Base-by-base conservation (phyloP, 331 rosid species). In the Quercus phellos region DNA sequence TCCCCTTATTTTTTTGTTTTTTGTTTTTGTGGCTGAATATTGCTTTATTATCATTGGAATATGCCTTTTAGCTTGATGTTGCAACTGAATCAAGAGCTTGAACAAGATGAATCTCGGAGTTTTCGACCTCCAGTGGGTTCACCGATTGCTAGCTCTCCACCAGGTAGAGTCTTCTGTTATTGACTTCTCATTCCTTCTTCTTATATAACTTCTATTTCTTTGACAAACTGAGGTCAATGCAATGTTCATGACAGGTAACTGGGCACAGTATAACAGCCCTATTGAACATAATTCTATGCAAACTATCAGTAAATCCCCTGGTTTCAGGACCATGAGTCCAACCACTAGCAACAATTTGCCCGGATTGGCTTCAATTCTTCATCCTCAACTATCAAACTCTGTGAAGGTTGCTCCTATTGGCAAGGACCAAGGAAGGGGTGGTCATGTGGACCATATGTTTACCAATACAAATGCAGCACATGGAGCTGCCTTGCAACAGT, bases 31-130 rank as follows among this genome's bases (percentile, higher is more conserved):
- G 42, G 42, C 42, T 35, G 42, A 35, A 35, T 35, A 35, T 35
- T 35, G 75, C 56, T 21, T 73, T 56, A 35, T 71, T 74, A 56
- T 70, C 43, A 34, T 46, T 63, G 54, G 50, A 50, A 54, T 77
- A 59, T 74, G 26, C 75, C 83, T 75, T 12, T 70, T 82, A 92
- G 97, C 80, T 87, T 89, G 90, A 86, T 90, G 92, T 79, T 90
- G 81, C 96, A 90, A 80, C 82, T 89, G 81, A 92, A 90, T 86
- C 97, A 89, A 92, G 96, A 92, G 56, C 90, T 78, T 75, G 97
- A 92, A 82, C 97, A 90, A 87, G 97, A 92, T 70, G 97, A 92
- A 76, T 67, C 96, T 86, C 83, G 90, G 74, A 87, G 83, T 64
- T 84, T 86, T 56, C 82, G 89, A 21, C 88, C 85, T 80, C 87